phyloP scores from a whole-genome alignment of 2,329 filamentous ascomycete species.

The Immersiporthe knoxdaviesiana region DNA sequence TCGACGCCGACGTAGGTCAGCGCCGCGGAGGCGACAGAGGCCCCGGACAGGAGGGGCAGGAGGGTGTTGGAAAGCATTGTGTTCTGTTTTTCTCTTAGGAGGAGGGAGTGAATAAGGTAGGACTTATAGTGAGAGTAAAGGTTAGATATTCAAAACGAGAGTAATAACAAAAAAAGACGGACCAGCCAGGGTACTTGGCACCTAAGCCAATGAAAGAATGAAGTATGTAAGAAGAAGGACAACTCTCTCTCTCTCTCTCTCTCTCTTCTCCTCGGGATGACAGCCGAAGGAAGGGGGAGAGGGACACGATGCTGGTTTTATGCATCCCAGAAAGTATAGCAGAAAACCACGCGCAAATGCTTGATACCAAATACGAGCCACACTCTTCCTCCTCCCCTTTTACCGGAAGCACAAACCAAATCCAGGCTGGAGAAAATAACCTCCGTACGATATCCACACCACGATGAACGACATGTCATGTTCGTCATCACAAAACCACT shows the following conservation, averaged over 20 bases:
- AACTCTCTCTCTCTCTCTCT: too few species aligned
- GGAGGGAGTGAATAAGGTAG: background rate
- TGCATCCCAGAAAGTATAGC: background rate
- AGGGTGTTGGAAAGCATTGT: conserved; percentile 24
- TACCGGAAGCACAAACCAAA: too few species aligned
- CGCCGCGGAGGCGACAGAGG: conserved; percentile 21
- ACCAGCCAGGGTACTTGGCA: conserved; percentile 6
- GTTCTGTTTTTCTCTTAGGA: background rate
- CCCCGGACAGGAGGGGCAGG: conserved; percentile 12
- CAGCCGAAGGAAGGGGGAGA: background rate
- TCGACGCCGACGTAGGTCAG: conserved; percentile 29
- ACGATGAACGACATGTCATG: background rate
- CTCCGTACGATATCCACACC: background rate
- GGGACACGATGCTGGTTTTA: background rate
- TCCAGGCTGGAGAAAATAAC: background rate
- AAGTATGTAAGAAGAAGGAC: background rate
- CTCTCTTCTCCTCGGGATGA: background rate
- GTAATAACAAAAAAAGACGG: conserved; percentile 13
- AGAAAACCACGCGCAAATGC: background rate
- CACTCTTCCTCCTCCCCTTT: background rate
- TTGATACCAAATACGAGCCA: background rate
- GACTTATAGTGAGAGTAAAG: background rate
- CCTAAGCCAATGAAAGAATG: background rate
- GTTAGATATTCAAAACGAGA: background rate
- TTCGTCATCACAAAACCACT: background rate